phyloP scores from a whole-genome alignment of 768 basidiomycete genomes.

The Albatrellus ellisii region DNA sequence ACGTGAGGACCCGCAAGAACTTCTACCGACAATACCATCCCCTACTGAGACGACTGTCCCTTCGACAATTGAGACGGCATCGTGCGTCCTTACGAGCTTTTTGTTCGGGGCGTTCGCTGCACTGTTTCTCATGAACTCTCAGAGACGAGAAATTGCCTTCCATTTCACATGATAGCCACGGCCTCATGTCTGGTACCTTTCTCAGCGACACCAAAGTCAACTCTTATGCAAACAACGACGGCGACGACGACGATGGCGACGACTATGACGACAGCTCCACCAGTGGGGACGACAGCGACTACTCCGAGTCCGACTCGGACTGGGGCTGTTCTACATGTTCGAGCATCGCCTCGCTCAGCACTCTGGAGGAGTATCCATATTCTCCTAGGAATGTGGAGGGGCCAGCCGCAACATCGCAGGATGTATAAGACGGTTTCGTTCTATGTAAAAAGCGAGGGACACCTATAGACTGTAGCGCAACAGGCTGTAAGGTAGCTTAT shows the following conservation, averaged over 20 bases:
- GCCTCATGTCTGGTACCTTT: too few relatives aligned
- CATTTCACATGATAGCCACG: slow-evolving; percentile 14
- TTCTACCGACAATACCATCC: background rate
- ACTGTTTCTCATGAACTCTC: slow-evolving; percentile 19
- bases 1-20: background rate
- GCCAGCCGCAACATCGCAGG: too few relatives aligned
- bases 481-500: too few relatives aligned
- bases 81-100: slow-evolving; percentile 43
- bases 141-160: slow-evolving; percentile 12
- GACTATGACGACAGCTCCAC: background rate
- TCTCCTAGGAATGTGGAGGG: too few relatives aligned
- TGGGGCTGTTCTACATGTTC: slow-evolving; percentile 14
- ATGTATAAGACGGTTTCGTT: too few relatives aligned
- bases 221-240: background rate
- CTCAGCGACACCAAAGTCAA: background rate
- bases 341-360: slow-evolving; percentile 13
- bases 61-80: slow-evolving; percentile 23
- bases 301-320: slow-evolving; percentile 7
- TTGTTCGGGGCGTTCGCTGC: slow-evolving; percentile 45
- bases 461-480: too few relatives aligned
- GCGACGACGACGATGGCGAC: background rate
- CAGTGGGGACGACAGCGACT: slow-evolving; percentile 1
- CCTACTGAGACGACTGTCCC: slow-evolving; percentile 14
- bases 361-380: too few relatives aligned
- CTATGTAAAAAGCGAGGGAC: too few relatives aligned